phyloP scores from a whole-genome alignment of 768 basidiomycete genomes.

The Pilatotrama ljubarskyi region DNA sequence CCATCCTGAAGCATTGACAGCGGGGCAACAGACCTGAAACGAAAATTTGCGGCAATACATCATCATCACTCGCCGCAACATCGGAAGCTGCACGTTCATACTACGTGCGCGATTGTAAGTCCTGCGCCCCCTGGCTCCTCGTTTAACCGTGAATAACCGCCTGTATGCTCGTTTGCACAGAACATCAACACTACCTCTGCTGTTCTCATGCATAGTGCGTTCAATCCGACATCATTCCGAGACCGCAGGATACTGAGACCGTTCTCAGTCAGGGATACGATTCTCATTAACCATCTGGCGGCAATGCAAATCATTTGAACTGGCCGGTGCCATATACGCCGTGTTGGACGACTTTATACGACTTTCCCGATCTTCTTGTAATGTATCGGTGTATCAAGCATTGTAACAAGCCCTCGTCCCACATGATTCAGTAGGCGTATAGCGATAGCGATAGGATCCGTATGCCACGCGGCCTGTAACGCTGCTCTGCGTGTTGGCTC shows the following conservation, averaged over 20 bases:
- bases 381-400: neutral
- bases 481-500: too few species aligned
- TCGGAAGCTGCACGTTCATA: slow-evolving; percentile 52
- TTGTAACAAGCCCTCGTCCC: too few species aligned
- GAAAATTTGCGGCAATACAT: slow-evolving; percentile 52
- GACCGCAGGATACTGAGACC: neutral
- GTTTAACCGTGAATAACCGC: neutral
- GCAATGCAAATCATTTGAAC: slow-evolving; percentile 27
- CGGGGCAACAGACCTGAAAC: slow-evolving; percentile 45
- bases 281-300: slow-evolving; percentile 24
- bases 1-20: too few species aligned
- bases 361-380: neutral
- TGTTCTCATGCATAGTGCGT: slow-evolving; percentile 51
- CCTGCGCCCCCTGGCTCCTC: neutral
- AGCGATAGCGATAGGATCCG: too few species aligned
- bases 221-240: neutral
- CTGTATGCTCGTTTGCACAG: slow-evolving; percentile 28
- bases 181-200: slow-evolving; percentile 48
- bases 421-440: too few species aligned
- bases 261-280: slow-evolving; percentile 33
- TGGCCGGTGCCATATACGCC: neutral
- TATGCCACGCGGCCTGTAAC: too few species aligned
- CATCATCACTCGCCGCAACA: slow-evolving; percentile 47
- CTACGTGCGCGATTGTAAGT: slow-evolving; percentile 59
- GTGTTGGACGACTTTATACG: neutral